Base-by-base conservation (phyloP, 2,329 filamentous ascomycete species). In the Colletotrichum sp. region DNA sequence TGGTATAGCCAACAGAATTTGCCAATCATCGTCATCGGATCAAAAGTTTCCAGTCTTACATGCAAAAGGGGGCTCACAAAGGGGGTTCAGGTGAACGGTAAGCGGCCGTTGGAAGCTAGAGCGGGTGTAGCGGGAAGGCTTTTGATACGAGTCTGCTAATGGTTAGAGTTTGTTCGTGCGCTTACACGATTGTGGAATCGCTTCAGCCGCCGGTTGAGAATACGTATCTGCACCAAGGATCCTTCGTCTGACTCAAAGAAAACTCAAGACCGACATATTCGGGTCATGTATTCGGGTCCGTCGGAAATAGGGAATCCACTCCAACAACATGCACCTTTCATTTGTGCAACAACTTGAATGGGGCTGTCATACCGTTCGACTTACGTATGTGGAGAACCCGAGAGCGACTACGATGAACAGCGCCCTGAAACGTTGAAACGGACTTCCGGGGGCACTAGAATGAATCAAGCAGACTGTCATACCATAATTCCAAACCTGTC, bases 91-190 rank as follows among this genome's bases (percentile, higher is more conserved):
- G 49, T 28, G 52, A 67, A n/a, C 63, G 44, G 39, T 8, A 49
- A 66, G 39, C 18, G 34, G 30, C 44, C 65, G 65, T 55, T 69
- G 18, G 55, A 44, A 32, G 18, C 36, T 34, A 24, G 28, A 44
- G 65, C 65, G 71, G 65, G 55, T 69, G 71, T 68, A 57, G 65
- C 71, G 65, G 59, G 57, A 57, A 44, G 39, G 18, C 36, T 69
- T 32, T 39, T n/a, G 16, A 69, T 72, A 67, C 72, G 72, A 67
- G 30, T 6, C 36, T 16, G 30, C 72, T 68, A n/a, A 21, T 28
- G 57, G 55, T 55, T 68, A 57, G 28, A 68, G 21, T 75, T 75
- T 49, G 34, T 39, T 64, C 36, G 62, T 60, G 57, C 36, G 26
- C 59, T 69, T 63, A 75, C 68, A 26, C 16, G 12, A 30, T 12